Evolutionary conservation across 805 yeast species (phyloP), one percentile per base, ranked within the genome.

Genomic region (Yarrowia sp.): DNA sequence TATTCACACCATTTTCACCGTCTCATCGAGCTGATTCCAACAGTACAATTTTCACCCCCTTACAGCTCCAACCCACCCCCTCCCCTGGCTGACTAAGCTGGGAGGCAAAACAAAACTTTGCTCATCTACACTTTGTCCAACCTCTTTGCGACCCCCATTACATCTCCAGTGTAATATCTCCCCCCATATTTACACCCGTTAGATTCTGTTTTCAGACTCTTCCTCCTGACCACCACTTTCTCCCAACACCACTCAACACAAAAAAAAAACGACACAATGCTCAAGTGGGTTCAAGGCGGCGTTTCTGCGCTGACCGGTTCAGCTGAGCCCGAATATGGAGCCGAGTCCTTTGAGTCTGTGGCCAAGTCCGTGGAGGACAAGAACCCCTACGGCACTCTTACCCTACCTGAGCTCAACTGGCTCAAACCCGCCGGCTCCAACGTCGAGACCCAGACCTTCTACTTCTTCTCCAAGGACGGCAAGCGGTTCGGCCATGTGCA

Each of bases 301-400:
- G 64, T 89, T 64, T 90, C 98, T n/a, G 95, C 96, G 6, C 95
- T 92, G 51, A 93, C 98, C 6, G 99, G 99, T 65, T 85, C 96
- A 11, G 97, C 97, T 1, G 99, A 95, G 76, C 99, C 99, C 31
- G 96, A 89, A 74, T 95, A 95, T 72, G 99, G 99, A 63, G 83
- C 88, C 44, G 97, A 88, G 60, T 96, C 96, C 44, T 90, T 95
- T 69, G 93, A 88, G 72, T 84, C 98, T n/a, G 85, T 92, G 66
- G 84, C 89, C 45, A 84, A 83, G 41, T 74, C 84, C 50, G 84
- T 87, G 51, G 83, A 79, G 36, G 77, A 72, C 68, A 80, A 81
- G 43, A 85, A 86, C 69, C 83, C 89, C 1, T 89, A 78, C 71
- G 80, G 86, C 33, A 81, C 78, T 22, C 83, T 95, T 38, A 78